phyloP scores from a whole-genome alignment of 768 basidiomycete genomes.

The Galerina sulciceps region DNA sequence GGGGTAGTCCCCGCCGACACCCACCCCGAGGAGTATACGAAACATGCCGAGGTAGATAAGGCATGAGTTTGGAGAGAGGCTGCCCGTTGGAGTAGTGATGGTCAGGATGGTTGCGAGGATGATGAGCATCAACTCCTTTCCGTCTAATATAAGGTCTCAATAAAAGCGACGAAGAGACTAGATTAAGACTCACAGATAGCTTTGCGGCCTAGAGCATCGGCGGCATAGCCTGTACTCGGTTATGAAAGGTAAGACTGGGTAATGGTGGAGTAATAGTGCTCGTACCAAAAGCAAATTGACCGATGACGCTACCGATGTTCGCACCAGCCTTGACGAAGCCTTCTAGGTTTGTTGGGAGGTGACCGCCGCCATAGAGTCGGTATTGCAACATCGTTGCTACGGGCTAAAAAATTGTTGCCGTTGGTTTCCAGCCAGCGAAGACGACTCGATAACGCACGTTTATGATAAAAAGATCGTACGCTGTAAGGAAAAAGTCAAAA shows the following conservation, averaged over 20 bases:
- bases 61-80: slow-evolving; percentile 50
- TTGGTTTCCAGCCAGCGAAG: not conserved
- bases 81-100: slow-evolving; percentile 67
- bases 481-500: slow-evolving; percentile 2
- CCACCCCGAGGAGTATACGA: slow-evolving; percentile 76
- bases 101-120: slow-evolving; percentile 77
- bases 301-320: slow-evolving; percentile 66
- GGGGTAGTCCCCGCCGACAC: slow-evolving; percentile 82
- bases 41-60: slow-evolving; percentile 70
- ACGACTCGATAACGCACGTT: slow-evolving; percentile 16
- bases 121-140: slow-evolving; percentile 81
- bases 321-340: slow-evolving; percentile 63
- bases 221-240: slow-evolving; percentile 50
- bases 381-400: slow-evolving; percentile 28
- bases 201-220: slow-evolving; percentile 72
- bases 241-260: not conserved
- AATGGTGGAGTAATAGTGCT: not conserved
- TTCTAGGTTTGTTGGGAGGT: slow-evolving; percentile 50
- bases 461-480: slow-evolving; percentile 30
- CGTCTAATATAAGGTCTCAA: slow-evolving; percentile 43
- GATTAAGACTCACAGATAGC: slow-evolving; percentile 51
- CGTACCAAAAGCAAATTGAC: slow-evolving; percentile 57
- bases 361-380: slow-evolving; percentile 48
- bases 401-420: slow-evolving; percentile 13
- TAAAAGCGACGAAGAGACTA: not conserved